phyloP scores from a whole-genome alignment of 176 grass and related monocot genomes.

The Aechmea fasciata region DNA sequence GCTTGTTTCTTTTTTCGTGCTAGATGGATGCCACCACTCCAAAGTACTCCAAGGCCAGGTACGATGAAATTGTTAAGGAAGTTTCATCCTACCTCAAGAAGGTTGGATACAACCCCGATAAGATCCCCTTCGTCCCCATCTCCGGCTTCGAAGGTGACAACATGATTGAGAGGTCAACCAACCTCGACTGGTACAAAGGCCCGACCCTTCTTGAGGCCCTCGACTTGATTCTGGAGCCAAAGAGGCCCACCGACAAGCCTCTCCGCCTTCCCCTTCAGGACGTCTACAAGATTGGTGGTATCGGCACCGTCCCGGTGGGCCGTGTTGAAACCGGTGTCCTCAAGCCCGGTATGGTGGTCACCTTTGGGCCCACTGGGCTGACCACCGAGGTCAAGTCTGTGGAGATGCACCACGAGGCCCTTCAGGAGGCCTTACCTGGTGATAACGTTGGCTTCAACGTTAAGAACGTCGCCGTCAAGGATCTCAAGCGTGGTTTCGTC shows the following conservation, averaged over 20 bases:
- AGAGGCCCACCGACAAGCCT: slow-evolving; percentile 83
- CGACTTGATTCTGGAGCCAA: slow-evolving; percentile 68
- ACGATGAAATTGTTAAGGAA: slow-evolving; percentile 78
- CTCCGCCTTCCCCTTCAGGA: slow-evolving; percentile 96
- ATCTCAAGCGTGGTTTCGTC: slow-evolving; percentile 73
- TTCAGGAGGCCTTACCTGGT: slow-evolving; percentile 63
- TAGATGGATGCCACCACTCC: slow-evolving; percentile 80
- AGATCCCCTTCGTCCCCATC: slow-evolving; percentile 70
- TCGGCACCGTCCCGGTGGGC: slow-evolving; percentile 79
- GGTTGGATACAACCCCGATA: slow-evolving; percentile 80
- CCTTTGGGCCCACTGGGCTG: slow-evolving; percentile 63
- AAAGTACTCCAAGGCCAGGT: slow-evolving; percentile 67
- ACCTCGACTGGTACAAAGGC: slow-evolving; percentile 89
- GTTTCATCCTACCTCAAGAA: slow-evolving; percentile 76
- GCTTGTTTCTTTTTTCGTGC: too few relatives aligned
- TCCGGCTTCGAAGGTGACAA: slow-evolving; percentile 84
- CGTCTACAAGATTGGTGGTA: slow-evolving; percentile 96
- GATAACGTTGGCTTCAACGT: slow-evolving; percentile 76
- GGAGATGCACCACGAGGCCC: slow-evolving; percentile 88
- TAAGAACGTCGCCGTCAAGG: slow-evolving; percentile 85
- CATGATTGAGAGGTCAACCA: slow-evolving; percentile 79
- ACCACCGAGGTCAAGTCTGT: slow-evolving; percentile 92
- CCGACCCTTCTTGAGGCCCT: slow-evolving; percentile 71
- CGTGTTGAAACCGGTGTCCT: slow-evolving; percentile 61
- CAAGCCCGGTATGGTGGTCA: slow-evolving; percentile 78